Evolutionary conservation across 192 early-diverging fungal genomes (phyloP).

Genomic region (Backusella liffmaniae): DNA sequence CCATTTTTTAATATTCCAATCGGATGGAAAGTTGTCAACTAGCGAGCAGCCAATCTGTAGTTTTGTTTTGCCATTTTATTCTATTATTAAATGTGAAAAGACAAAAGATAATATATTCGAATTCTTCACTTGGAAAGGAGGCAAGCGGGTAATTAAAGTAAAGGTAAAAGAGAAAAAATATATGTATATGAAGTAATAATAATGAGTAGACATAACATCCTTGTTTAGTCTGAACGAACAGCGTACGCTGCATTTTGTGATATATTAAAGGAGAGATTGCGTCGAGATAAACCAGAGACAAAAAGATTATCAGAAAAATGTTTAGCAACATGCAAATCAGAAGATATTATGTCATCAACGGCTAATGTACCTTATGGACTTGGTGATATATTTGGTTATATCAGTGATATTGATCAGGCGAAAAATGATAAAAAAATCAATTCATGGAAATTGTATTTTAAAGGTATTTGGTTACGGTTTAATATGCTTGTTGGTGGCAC

Average conservation of each 20-base stretch:
- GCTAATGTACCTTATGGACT: constrained; percentile 49
- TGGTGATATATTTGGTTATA: constrained; percentile 69
- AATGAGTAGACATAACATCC: background rate
- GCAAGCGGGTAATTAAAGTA: constrained; percentile 80
- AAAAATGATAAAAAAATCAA: constrained; percentile 72
- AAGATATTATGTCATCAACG: constrained; percentile 63
- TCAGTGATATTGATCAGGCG: constrained; percentile 63
- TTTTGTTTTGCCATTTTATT: constrained; percentile 83
- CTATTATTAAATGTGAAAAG: constrained; percentile 90
- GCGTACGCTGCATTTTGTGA: constrained; percentile 81
- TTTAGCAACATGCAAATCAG: constrained; percentile 77
- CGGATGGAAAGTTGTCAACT: constrained; percentile 55
- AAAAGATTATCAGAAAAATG: constrained; percentile 69
- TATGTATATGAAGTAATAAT: background rate
- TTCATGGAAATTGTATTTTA: constrained; percentile 74
- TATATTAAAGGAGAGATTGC: constrained; percentile 68
- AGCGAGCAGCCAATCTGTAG: constrained; percentile 52
- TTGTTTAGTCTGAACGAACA: constrained; percentile 50
- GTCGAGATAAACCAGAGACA: constrained; percentile 71
- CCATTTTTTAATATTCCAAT: constrained; percentile 82
- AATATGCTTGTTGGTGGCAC: background rate
- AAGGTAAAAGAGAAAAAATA: constrained; percentile 9
- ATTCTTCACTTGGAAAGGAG: constrained; percentile 89
- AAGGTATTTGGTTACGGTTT: constrained; percentile 38
- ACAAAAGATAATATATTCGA: constrained; percentile 66